Evolutionary conservation across 2,329 filamentous ascomycete species (phyloP).

Genomic region (Aspergillus quadricinctus): DNA sequence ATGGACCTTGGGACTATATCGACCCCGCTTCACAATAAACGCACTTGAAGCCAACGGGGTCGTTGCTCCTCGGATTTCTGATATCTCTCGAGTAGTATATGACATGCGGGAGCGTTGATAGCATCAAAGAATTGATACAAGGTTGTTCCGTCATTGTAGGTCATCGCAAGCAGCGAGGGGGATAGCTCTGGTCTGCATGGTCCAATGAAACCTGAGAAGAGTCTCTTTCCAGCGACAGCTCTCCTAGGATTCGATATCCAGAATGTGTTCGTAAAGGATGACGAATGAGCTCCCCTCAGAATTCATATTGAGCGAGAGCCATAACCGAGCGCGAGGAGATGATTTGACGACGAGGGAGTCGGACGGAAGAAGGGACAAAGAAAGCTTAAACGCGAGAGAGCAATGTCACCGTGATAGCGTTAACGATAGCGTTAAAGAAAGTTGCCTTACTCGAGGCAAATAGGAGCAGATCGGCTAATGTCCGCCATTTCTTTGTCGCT

Average conservation of each 20-base stretch:
- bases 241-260: background rate
- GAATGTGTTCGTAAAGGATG: background rate
- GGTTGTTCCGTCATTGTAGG: too few relatives aligned
- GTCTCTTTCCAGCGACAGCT: background rate
- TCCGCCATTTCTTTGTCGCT: background rate
- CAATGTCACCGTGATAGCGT: background rate
- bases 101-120: background rate
- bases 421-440: too few relatives aligned
- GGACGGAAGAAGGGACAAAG: background rate
- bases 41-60: background rate
- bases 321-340: background rate
- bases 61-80: background rate
- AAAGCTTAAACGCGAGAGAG: background rate
- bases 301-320: background rate
- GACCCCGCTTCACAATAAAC: background rate
- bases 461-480: background rate
- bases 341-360: background rate
- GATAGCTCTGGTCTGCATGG: background rate
- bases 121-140: background rate
- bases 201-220: background rate
- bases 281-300: background rate
- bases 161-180: background rate
- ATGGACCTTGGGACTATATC: too few relatives aligned
- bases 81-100: background rate
- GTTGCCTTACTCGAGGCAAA: too few relatives aligned